Conservation (phyloP, 345 rosid genomes). For the Schrenkiella parvula region DNA sequence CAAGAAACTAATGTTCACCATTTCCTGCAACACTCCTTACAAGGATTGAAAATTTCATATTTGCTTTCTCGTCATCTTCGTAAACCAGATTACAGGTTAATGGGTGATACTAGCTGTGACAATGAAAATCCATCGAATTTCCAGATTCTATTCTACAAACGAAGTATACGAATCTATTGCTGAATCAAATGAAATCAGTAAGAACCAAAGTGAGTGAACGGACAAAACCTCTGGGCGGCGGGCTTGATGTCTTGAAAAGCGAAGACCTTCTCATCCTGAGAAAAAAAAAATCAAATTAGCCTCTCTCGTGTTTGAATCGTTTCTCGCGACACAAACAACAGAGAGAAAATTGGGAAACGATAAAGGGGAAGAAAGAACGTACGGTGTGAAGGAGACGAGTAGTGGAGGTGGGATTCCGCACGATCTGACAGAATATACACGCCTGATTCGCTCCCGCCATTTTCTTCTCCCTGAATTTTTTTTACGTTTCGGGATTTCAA, state of each 20-base stretch:
- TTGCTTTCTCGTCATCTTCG: neutral
- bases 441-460: conserved; percentile 58
- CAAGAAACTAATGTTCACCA: neutral
- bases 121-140: too few species aligned
- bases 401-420: conserved; percentile 39
- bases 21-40: neutral
- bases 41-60: neutral
- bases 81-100: neutral
- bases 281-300: conserved; percentile 8
- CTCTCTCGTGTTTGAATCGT: too few species aligned
- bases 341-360: neutral
- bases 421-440: conserved; percentile 76
- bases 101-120: neutral
- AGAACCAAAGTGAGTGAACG: neutral
- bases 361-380: conserved; percentile 3
- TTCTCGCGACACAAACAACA: neutral
- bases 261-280: conserved; percentile 73
- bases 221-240: conserved; percentile 64
- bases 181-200: neutral
- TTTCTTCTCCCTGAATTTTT: conserved; percentile 14
- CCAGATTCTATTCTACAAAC: neutral
- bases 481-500: neutral
- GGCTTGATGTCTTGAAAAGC: conserved; percentile 88
- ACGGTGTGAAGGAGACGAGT: conserved; percentile 69
- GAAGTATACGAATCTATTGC: neutral